Conservation (phyloP, 768 basidiomycete species). For the Boletus rufocinnamomeus region DNA sequence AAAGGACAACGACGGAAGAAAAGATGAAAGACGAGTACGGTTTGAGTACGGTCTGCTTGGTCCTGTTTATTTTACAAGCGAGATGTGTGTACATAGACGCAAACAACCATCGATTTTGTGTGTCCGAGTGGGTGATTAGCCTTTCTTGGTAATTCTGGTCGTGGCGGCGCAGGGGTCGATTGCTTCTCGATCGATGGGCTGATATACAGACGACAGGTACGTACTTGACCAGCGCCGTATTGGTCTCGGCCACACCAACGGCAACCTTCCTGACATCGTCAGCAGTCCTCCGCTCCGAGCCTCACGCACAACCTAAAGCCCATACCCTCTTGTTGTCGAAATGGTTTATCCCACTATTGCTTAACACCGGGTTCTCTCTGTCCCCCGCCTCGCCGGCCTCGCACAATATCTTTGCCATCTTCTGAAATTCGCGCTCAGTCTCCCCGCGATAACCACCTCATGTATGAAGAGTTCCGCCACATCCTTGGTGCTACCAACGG, state of each 20-base stretch:
- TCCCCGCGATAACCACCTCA: not conserved
- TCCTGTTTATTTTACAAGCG: constrained; percentile 21
- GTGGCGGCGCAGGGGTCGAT: not conserved
- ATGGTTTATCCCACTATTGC: not conserved
- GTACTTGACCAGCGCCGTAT: not conserved
- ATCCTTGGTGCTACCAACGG: not conserved
- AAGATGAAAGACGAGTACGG: not conserved
- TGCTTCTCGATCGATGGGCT: too few relatives aligned
- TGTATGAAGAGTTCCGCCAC: not conserved
- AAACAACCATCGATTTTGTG: constrained; percentile 20
- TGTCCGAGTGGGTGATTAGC: constrained; percentile 1
- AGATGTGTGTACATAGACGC: constrained; percentile 2
- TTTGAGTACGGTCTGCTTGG: constrained; percentile 11
- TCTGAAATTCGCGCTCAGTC: not conserved
- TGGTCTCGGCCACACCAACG: not conserved
- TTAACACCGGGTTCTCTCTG: not conserved
- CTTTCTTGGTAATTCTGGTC: not conserved
- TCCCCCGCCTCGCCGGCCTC: not conserved
- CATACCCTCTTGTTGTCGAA: not conserved
- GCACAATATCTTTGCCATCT: too few relatives aligned
- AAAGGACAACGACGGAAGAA: not conserved
- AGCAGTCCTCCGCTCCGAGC: constrained; percentile 8
- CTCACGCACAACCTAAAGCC: not conserved
- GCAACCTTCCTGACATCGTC: not conserved
- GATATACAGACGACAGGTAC: not conserved